Base-by-base conservation (phyloP, 164 flowering plant genomes). In the Stephania cephalantha region DNA sequence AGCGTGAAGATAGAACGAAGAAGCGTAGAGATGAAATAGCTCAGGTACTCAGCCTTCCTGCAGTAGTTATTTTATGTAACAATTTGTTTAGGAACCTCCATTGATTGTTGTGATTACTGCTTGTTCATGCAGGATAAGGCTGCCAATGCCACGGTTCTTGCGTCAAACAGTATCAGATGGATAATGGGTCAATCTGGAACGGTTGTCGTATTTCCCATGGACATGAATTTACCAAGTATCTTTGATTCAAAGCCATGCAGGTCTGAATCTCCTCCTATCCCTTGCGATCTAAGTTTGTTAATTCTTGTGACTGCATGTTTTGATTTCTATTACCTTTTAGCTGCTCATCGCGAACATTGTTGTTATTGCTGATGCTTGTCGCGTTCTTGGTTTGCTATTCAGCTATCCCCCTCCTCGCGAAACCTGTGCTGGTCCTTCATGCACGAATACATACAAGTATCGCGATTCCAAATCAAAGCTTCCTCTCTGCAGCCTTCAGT, bases 1-100 rank as follows among this genome's bases (percentile, higher is more conserved):
- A 91, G 84, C 82, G 85, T 63, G 98, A 96, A 81, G 97, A 94
- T 25, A 90, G 90, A 81, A 73, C 79, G n/a, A 90, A 89, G 87
- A 91, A 89, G 84, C 97, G 95, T 6, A 87, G 78, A 70, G 95
- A 91, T 81, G 97, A 89, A 82, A 53, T 92, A 79, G 97, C 97
- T 66, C 91, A 91, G 92, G 99, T 96, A 88, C 30, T 78, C 9
- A 72, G 78, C 71, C 68, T 15, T 75, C 20, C 18, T 46, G 17
- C 18, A 67, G 13, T 18, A 46, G 8, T 30, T 2, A 50, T 35
- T 29, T 0, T 7, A 42, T 42, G 71, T 48, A 50, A 9, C 12
- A 15, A 8, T 44, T 20, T 31, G 20, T 44, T 20, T 12, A 11
- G 1, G 7, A 52, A 29, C 45, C 22, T 8, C 29, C 53, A 22